These are phyloP conservation scores for Heritiera littoralis DNA, from an alignment of 345 rosid species.

Conservation along the genomic window DNA sequence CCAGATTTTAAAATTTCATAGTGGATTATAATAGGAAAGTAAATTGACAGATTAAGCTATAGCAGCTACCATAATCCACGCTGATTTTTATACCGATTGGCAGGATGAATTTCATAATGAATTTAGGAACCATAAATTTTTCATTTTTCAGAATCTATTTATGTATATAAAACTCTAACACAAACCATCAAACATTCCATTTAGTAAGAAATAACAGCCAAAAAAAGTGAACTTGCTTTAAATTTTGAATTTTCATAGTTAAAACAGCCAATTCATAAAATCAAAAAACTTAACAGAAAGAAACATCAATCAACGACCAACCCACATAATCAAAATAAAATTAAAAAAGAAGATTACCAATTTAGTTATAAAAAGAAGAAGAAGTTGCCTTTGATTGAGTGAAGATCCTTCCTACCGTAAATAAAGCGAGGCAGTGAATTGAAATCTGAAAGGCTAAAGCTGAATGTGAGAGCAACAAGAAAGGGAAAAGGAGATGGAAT, in stretches of 20 bases:
- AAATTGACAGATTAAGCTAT: background rate
- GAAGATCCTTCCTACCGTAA: background rate
- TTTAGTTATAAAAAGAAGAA: no score
- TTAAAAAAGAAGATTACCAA: background rate
- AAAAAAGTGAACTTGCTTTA: background rate
- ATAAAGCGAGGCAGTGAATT: background rate
- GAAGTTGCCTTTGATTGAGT: background rate
- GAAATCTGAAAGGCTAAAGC: constrained; percentile 6
- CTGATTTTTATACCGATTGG: background rate
- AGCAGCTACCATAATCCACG: background rate
- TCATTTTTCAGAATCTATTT: background rate
- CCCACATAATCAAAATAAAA: background rate
- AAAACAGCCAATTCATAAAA: background rate
- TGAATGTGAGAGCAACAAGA: background rate
- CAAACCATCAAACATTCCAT: background rate
- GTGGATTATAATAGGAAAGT: background rate
- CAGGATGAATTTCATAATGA: background rate
- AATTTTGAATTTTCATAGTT: background rate
- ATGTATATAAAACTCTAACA: background rate
- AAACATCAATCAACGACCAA: background rate
- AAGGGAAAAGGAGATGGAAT: background rate
- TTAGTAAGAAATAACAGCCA: background rate
- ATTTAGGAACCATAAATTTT: background rate
- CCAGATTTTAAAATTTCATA: no score
- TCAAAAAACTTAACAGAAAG: background rate